Evolutionary conservation across 768 basidiomycete genomes (phyloP), one percentile per base, ranked within the genome.

Genomic region (Leucosporidium creatinivorum): DNA sequence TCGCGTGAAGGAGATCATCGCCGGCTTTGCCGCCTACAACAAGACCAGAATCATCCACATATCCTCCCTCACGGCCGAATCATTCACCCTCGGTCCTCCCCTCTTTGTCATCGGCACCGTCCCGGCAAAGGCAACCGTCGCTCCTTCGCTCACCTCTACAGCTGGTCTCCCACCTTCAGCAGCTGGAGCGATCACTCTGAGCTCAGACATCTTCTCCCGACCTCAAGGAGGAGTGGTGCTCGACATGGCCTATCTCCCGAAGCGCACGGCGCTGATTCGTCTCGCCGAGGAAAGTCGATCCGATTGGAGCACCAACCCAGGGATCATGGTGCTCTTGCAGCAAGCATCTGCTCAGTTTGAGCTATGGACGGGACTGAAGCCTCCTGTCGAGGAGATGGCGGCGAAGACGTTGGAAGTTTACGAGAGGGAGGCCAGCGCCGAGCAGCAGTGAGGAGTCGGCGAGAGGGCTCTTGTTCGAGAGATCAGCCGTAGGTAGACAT

Each of bases 231-330:
- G 87, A 0, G 86, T 84, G 3, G 83, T 88, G 12, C 81, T 96
- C 9, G 94, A 98, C 73, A 89, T 97, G 88, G 93, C 93, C 25
- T 97, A 96, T 77, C 87, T 87, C 69, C 94, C 93, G 23, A 23
- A 84, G 86, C 4, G 83, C 73, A 97, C 93, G 17, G 86, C 92
- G 1, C 77, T 98, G 65, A 78, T 96, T 25, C 75, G 76, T 50
- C 78, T 93, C 18, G 51, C 61, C 10, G 23, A 33, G n/a, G 91
- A 89, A 9, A 81, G 82, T 81, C 80, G 2, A 33, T 44, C 9
- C 69, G 77, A 26, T 7, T 93, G 92, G 92, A 79, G 76, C 18
- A 78, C 80, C 8, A 86, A 90, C 25, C 82, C 81, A 61, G 92
- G 93, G 0, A 78, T 93, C 17, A 89, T 91, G 70, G 87, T 93